Base-by-base conservation (phyloP, 129 eudicot species). In the Apium graveolens region DNA sequence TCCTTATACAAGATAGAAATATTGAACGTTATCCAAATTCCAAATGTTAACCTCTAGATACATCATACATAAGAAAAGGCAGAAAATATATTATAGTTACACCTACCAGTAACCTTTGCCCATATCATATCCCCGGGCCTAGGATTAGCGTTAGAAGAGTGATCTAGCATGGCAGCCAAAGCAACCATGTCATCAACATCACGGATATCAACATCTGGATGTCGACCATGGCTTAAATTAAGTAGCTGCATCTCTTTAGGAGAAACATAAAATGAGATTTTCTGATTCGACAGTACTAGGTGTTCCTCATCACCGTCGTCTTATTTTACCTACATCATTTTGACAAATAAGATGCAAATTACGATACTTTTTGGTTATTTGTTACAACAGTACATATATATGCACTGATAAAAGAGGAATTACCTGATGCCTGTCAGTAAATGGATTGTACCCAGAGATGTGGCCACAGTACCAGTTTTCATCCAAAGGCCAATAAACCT, bases 401-500 rank as follows among this genome's bases (percentile, higher is more conserved):
- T 66, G 68, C 6, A 39, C 46, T 27, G 46, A 63, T 51, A 60
- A 79, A 60, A 69, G 75, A 57, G 70, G 70, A 70, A 79, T 85
- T 92, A 92, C 99, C 77, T 90, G 86, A 84, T 92, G 97, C 8
- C 96, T 85, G 20, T 83, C 86, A 68, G 86, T 87, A 81, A 87
- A 84, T 9, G 53, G 76, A 80, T 88, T 81, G 82, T 88, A 92
- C 38, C 86, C 90, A 46, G 76, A 80, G 48, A 96, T 77, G 24
- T 73, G 82, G 35, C 92, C 99, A 73, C 46, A 37, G 76, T 96
- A 92, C 97, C 97, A 92, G 81, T 85, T 89, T 84, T 90, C 95
- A 81, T 96, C 99, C 85, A 92, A 82, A 12, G 99, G 97, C 99
- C 99, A 96, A 82, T 84, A 96, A 46, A 92, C 99, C 97, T 96